Evolutionary conservation across 129 eudicot species (phyloP), one percentile per base, ranked within the genome.

Genomic region (Lactuca saligna): DNA sequence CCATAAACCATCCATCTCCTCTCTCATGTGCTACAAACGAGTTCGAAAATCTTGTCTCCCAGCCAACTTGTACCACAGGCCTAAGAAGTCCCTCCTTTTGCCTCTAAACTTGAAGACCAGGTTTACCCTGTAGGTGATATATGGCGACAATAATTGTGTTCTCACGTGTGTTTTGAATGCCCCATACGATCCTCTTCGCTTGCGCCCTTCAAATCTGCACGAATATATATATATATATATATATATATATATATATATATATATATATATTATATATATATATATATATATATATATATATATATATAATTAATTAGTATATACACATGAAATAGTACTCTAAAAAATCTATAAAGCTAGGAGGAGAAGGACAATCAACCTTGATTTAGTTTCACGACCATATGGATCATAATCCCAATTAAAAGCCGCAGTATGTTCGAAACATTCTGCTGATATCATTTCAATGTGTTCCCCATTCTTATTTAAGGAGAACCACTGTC

Each of bases 381-480:
- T 63, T 17, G 68, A 63, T 7, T 63, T 16, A 34, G 38, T 34
- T 34, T 34, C 38, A 34, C 4, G 4, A 34, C 38, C 38, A 5
- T 34, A 34, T 34, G 38, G 38, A 34, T 34, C 38, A 34, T 34
- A 34, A 34, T 34, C 5, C 38, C 38, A 34, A 34, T 34, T 34
- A 34, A 34, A 34, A 34, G 38, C 5, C 38, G 38, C 38, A 0
- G 38, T 5, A 34, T 34, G 38, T 34, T 34, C 38, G 38, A 34
- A 34, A 63, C 53, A 63, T 63, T 39, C 68, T 41, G 34, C 54
- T 17, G 68, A 39, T 63, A 63, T 63, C 68, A 63, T 15, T 42
- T 15, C 54, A 42, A 16, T 38, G 13, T 41, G 68, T 63, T 63
- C 6, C 17, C 54, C 68, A 7, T 39, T 39, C 3, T 16, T 5